Percentiles rank a stretch among this genome's conserved stretches.
Conservation (phyloP, 2,329 filamentous ascomycete species). For the Meredithiella fracta region DNA sequence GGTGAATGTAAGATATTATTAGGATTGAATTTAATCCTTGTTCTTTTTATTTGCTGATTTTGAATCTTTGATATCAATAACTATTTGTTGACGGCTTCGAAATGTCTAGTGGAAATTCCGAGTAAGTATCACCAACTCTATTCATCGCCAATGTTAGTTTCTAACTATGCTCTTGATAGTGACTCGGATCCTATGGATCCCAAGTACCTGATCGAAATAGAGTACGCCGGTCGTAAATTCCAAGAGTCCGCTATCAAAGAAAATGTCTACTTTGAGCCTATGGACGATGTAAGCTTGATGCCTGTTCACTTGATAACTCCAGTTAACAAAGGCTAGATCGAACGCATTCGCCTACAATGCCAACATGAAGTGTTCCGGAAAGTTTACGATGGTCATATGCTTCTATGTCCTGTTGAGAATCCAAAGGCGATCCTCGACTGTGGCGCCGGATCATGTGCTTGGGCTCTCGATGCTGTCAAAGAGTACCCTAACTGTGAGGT, state of each 20-base stretch:
- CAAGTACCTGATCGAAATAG: not conserved
- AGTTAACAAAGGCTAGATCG: not conserved
- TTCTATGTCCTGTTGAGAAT: not conserved
- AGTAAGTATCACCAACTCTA: too few species aligned
- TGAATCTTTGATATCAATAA: not conserved
- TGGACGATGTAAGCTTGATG: conserved; percentile 5
- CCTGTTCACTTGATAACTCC: not conserved
- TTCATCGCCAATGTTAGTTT: not conserved
- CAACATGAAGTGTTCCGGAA: conserved; percentile 7
- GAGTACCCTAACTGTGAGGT: conserved; percentile 7
- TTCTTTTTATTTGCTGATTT: not conserved
- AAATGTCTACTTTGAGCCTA: conserved; percentile 9
- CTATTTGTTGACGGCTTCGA: not conserved
- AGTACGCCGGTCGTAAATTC: conserved; percentile 1
- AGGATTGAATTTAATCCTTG: not conserved
- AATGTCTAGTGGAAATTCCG: not conserved
- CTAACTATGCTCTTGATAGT: not conserved
- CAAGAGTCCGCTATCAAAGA: conserved; percentile 1
- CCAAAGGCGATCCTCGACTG: conserved; percentile 9
- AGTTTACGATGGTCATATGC: conserved; percentile 3
- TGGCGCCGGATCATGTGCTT: conserved; percentile 10
- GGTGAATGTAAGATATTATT: not conserved
- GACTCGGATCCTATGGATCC: not conserved
- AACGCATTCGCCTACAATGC: not conserved
- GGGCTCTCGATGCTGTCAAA: not conserved